Conservation (phyloP, 176 grass and related monocot genomes). For the Eremochloa ophiuroides region DNA sequence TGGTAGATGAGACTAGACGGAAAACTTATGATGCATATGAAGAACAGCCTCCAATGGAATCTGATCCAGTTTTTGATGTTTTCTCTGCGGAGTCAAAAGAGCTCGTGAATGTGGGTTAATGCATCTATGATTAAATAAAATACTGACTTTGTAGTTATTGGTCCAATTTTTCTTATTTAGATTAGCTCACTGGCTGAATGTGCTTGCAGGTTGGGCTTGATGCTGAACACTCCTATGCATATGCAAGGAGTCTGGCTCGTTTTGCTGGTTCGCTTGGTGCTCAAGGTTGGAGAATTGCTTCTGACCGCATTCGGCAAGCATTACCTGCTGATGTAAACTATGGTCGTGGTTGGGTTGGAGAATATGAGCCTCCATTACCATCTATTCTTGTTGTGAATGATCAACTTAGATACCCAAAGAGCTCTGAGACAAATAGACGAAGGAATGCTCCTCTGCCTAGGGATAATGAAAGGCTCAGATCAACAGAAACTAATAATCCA, state of each 20-base stretch:
- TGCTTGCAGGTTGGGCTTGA: conserved; percentile 69
- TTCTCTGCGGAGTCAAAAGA: conserved; percentile 54
- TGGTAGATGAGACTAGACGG: conserved; percentile 85
- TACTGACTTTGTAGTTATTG: background rate
- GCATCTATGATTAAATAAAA: conserved; percentile 32
- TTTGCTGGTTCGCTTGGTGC: conserved; percentile 80
- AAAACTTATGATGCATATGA: conserved; percentile 67
- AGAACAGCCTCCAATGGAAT: conserved; percentile 48
- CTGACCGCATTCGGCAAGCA: conserved; percentile 67
- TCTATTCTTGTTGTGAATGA: conserved; percentile 56
- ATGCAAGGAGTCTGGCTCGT: conserved; percentile 87
- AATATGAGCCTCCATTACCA: conserved; percentile 67
- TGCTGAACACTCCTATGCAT: conserved; percentile 69
- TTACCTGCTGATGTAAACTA: conserved; percentile 78
- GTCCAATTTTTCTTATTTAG: background rate
- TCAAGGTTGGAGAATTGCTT: conserved; percentile 77
- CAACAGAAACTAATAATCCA: conserved; percentile 26
- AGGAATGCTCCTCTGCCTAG: conserved; percentile 32
- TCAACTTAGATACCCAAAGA: conserved; percentile 25
- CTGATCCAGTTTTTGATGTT: conserved; percentile 50
- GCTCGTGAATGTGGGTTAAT: conserved; percentile 65
- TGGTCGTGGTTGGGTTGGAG: conserved; percentile 91
- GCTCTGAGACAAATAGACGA: conserved; percentile 28
- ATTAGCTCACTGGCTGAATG: conserved; percentile 36
- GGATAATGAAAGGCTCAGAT: conserved; percentile 29